phyloP scores from a whole-genome alignment of 208 protist genomes.

The Acanthamoeba polyphaga region DNA sequence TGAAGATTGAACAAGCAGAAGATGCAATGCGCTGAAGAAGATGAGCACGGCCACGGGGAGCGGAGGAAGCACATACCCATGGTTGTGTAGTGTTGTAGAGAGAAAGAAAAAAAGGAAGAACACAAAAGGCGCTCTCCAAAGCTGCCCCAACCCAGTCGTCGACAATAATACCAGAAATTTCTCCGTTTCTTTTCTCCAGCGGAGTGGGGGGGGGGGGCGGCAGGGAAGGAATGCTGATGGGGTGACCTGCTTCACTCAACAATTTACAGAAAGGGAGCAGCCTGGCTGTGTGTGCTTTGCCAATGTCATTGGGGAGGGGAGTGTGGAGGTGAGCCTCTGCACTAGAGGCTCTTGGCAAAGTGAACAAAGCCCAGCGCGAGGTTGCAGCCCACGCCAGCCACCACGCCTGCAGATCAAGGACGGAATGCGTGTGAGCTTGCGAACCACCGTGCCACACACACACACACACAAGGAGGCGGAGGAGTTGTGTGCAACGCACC shows the following conservation, averaged over 20 bases:
- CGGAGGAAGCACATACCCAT: neutral
- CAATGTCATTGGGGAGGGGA: too few relatives aligned
- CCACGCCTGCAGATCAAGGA: neutral
- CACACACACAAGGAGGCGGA: too few relatives aligned
- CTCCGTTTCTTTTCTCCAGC: slow-evolving; percentile 4
- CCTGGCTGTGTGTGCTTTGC: too few relatives aligned
- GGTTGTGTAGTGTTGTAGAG: neutral
- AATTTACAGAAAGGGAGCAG: too few relatives aligned
- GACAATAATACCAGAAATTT: slow-evolving; percentile 9
- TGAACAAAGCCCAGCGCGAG: slow-evolving; percentile 9
- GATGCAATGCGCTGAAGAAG: neutral
- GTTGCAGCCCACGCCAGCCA: slow-evolving; percentile 27
- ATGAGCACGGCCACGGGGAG: neutral
- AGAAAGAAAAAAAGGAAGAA: neutral
- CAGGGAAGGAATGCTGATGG: too few relatives aligned
- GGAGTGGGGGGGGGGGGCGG: too few relatives aligned
- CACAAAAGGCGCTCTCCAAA: neutral
- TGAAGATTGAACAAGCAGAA: neutral
- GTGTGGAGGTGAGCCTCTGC: too few relatives aligned
- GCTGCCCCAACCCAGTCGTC: neutral
- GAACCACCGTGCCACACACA: neutral
- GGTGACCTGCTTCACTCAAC: too few relatives aligned
- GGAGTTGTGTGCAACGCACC: too few relatives aligned
- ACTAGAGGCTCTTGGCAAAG: slow-evolving; percentile 44
- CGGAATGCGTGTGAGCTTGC: neutral